phyloP scores from a whole-genome alignment of 108 stramenopile genomes.

The Nitzschia inconspicua region DNA sequence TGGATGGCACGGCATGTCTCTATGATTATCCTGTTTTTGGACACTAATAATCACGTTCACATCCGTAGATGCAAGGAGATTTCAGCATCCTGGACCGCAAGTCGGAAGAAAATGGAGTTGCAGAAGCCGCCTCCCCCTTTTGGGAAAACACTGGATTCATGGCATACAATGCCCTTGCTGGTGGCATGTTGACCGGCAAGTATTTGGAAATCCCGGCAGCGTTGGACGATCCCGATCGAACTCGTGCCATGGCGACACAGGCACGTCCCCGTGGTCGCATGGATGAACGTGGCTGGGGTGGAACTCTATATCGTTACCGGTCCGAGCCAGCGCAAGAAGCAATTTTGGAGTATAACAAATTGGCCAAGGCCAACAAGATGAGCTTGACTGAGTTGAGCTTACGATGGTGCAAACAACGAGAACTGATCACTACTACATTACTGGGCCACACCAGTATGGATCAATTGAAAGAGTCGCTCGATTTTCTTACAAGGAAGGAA shows the following conservation, averaged over 20 bases:
- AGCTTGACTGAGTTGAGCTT: slow-evolving; percentile 75
- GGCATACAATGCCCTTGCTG: slow-evolving; percentile 87
- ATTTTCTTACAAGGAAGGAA: slow-evolving; percentile 62
- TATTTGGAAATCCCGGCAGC: slow-evolving; percentile 76
- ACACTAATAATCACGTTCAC: neutral
- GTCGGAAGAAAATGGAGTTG: slow-evolving; percentile 88
- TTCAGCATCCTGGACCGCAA: slow-evolving; percentile 83
- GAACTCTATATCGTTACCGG: slow-evolving; percentile 81
- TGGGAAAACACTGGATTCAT: slow-evolving; percentile 91
- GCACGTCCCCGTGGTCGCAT: slow-evolving; percentile 76
- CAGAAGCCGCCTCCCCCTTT: slow-evolving; percentile 84
- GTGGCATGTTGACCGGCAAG: slow-evolving; percentile 90
- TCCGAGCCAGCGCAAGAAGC: slow-evolving; percentile 78
- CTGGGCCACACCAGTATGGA: slow-evolving; percentile 80
- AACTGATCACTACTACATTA: slow-evolving; percentile 80
- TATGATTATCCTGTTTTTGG: neutral
- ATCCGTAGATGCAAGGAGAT: slow-evolving; percentile 70
- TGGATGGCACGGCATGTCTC: neutral
- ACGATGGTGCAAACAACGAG: slow-evolving; percentile 77
- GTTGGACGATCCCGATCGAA: slow-evolving; percentile 50
- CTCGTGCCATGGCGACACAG: slow-evolving; percentile 44
- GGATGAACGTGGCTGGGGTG: slow-evolving; percentile 84
- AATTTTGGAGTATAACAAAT: slow-evolving; percentile 62
- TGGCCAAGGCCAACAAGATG: slow-evolving; percentile 73
- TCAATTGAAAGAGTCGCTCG: slow-evolving; percentile 71